Evolutionary conservation across 768 basidiomycete species (phyloP).

Genomic region (Suillus bovinus): DNA sequence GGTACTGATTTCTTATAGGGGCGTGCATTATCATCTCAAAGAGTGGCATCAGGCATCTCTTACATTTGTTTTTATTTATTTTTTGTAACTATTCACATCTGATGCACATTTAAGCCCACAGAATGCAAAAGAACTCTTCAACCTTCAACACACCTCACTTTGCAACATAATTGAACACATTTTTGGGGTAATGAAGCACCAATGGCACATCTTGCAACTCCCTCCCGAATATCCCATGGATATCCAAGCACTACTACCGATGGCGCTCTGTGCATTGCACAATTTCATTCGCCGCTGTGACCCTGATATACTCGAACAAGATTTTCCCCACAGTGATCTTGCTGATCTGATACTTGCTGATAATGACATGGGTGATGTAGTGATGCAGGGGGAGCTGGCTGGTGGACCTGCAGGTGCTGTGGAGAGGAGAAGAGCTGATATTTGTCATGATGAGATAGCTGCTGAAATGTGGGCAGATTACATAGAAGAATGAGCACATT

Average conservation of each 20-base stretch:
- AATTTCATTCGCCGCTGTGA: slow-evolving; percentile 21
- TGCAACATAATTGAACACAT: not conserved
- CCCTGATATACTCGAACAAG: not conserved
- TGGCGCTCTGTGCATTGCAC: slow-evolving; percentile 23
- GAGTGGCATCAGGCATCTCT: not conserved
- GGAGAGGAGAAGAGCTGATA: too few species aligned
- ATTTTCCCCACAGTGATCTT: too few species aligned
- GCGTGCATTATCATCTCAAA: not conserved
- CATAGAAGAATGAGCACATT: too few species aligned
- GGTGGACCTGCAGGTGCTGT: too few species aligned
- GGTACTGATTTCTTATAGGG: not conserved
- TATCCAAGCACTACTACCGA: slow-evolving; percentile 22
- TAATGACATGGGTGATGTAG: not conserved
- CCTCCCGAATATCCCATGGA: slow-evolving; percentile 15
- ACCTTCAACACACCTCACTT: not conserved
- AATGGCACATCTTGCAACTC: slow-evolving; percentile 15
- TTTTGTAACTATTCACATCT: not conserved
- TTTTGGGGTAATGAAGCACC: slow-evolving; percentile 20
- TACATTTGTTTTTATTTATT: too few species aligned
- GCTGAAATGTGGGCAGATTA: too few species aligned
- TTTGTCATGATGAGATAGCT: too few species aligned
- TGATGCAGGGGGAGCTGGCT: too few species aligned
- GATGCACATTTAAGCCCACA: not conserved
- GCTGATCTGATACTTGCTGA: too few species aligned
- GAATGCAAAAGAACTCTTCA: slow-evolving; percentile 4